Conservation (phyloP, 2,329 filamentous ascomycete species). For the Thyridium curvatum region DNA sequence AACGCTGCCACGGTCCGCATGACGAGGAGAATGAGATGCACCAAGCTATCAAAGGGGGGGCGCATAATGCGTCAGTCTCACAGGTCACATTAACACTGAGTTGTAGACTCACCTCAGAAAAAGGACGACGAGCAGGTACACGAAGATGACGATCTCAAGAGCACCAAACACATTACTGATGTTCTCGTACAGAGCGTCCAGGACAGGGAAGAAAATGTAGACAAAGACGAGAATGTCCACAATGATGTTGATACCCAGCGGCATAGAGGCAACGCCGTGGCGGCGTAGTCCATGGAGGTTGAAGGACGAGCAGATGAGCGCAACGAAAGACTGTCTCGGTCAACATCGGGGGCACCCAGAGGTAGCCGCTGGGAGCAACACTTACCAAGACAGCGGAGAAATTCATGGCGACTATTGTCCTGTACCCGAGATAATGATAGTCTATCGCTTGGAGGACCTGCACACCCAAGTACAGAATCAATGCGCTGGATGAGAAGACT, state of each 20-base stretch:
- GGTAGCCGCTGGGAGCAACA: too few relatives aligned
- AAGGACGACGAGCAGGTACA: not conserved
- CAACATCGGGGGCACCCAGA: too few relatives aligned
- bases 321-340: not conserved
- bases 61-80: too few relatives aligned
- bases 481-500: too few relatives aligned
- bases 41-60: not conserved
- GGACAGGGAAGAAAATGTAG: not conserved
- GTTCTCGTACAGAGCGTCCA: too few relatives aligned
- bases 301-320: not conserved
- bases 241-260: conserved; percentile 1
- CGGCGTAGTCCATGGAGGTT: not conserved
- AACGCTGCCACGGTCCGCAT: not conserved
- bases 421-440: too few relatives aligned
- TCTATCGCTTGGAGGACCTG: too few relatives aligned
- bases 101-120: not conserved
- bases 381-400: too few relatives aligned
- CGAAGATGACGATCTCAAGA: not conserved
- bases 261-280: not conserved
- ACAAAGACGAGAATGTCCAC: not conserved
- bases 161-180: too few relatives aligned
- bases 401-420: too few relatives aligned
- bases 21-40: not conserved
- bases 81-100: too few relatives aligned
- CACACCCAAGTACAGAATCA: too few relatives aligned